These are phyloP conservation scores for Exophiala sp. DNA, from an alignment of 2,329 filamentous ascomycete genomes.

Conservation along the genomic window DNA sequence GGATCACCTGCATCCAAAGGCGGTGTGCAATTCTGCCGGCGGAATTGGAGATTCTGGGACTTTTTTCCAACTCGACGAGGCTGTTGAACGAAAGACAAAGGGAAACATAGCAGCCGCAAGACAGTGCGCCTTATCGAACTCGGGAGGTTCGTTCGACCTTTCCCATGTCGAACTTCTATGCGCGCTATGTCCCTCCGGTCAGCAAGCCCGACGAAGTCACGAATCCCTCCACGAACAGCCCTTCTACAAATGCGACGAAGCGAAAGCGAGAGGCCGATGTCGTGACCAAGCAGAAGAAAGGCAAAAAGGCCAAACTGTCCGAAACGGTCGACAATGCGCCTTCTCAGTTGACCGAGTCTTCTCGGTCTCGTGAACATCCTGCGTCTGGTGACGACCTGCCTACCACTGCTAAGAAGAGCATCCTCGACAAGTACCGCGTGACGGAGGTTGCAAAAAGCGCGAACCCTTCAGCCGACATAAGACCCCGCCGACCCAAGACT, in stretches of 20 bases:
- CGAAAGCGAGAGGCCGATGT: conserved; percentile 28
- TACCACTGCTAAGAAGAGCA: conserved; percentile 15
- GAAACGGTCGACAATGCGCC: conserved; percentile 9
- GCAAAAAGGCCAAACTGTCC: conserved; percentile 38
- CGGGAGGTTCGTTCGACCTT: too few relatives aligned
- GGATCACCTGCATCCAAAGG: too few relatives aligned
- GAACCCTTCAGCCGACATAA: neutral
- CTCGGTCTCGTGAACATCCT: neutral
- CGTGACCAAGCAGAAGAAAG: conserved; percentile 31
- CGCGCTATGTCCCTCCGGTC: conserved; percentile 42
- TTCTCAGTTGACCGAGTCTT: neutral
- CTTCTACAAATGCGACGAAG: conserved; percentile 24
- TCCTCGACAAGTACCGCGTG: conserved; percentile 17
- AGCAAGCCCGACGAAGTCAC: neutral
- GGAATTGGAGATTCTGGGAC: conserved; percentile 11
- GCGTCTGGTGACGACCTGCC: neutral
- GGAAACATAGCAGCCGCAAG: too few relatives aligned
- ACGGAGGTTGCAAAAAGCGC: conserved; percentile 10
- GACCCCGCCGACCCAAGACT: conserved; percentile 30
- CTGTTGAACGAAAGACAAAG: neutral
- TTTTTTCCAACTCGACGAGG: conserved; percentile 1
- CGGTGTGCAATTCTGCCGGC: conserved; percentile 30
- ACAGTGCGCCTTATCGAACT: too few relatives aligned
- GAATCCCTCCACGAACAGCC: neutral
- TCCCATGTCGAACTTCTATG: conserved; percentile 45